phyloP scores from a whole-genome alignment of 768 basidiomycete species.

The Lentinula boryana region DNA sequence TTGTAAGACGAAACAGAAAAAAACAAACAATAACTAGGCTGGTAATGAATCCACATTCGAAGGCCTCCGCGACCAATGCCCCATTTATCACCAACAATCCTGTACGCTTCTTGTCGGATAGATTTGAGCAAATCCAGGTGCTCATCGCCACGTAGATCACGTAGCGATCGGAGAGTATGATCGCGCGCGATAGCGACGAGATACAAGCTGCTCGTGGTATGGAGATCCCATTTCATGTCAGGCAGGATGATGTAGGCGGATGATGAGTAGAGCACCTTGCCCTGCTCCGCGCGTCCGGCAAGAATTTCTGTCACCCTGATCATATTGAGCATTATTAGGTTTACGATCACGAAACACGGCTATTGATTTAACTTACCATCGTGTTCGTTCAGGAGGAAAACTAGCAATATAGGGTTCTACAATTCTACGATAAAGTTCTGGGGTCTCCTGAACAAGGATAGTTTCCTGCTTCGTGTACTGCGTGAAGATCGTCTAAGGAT shows the following conservation, averaged over 20 bases:
- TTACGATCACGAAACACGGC: neutral
- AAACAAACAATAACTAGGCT: constrained; percentile 87
- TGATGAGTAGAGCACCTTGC: constrained; percentile 62
- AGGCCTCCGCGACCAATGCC: constrained; percentile 55
- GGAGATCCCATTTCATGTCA: constrained; percentile 96
- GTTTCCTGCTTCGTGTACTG: constrained; percentile 75
- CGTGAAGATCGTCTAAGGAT: neutral
- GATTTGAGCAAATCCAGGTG: constrained; percentile 66
- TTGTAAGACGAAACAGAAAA: neutral
- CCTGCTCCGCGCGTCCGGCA: constrained; percentile 65
- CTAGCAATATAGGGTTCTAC: constrained; percentile 76
- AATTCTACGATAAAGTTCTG: constrained; percentile 61
- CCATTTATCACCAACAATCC: constrained; percentile 57
- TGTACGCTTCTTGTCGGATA: constrained; percentile 52
- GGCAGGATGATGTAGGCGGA: constrained; percentile 76
- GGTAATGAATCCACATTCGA: constrained; percentile 88
- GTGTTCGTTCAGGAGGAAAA: constrained; percentile 70
- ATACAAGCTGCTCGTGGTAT: constrained; percentile 72
- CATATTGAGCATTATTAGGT: neutral
- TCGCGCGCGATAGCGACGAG: constrained; percentile 73
- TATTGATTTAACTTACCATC: constrained; percentile 50
- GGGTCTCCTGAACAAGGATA: constrained; percentile 78
- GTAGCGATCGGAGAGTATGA: constrained; percentile 57
- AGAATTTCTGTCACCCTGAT: constrained; percentile 92
- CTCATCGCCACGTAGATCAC: constrained; percentile 49